These are phyloP conservation scores for Venustampulla echinocandica DNA, from an alignment of 495 filamentous ascomycete genomes.

Conservation along the genomic window DNA sequence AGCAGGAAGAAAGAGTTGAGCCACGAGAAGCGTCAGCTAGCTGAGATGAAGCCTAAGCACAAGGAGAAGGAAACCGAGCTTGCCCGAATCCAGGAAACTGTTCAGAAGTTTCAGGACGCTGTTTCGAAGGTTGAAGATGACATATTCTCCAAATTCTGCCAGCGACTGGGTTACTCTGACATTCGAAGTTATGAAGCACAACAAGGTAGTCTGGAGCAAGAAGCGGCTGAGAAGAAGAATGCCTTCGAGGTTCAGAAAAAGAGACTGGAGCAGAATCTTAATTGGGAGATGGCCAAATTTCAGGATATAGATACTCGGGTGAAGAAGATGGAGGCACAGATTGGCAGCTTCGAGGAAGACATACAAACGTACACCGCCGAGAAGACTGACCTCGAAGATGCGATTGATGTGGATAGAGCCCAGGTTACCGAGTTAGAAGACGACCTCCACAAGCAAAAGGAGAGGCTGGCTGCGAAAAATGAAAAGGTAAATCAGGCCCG, in stretches of 20 bases:
- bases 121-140: slow-evolving; percentile 82
- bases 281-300: slow-evolving; percentile 50
- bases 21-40: slow-evolving; percentile 59
- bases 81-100: slow-evolving; percentile 52
- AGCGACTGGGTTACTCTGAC: slow-evolving; percentile 73
- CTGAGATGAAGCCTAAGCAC: slow-evolving; percentile 70
- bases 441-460: slow-evolving; percentile 56
- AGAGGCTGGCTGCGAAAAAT: slow-evolving; percentile 54
- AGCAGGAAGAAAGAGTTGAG: slow-evolving; percentile 80
- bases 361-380: slow-evolving; percentile 63
- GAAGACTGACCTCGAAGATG: slow-evolving; percentile 63
- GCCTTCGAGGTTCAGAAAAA: slow-evolving; percentile 80
- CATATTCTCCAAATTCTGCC: slow-evolving; percentile 81
- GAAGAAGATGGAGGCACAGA: slow-evolving; percentile 52
- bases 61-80: slow-evolving; percentile 59
- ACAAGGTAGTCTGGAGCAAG: slow-evolving; percentile 83
- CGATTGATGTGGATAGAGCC: slow-evolving; percentile 61
- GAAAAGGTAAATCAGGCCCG: slow-evolving; percentile 77
- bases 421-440: slow-evolving; percentile 71
- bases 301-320: slow-evolving; percentile 45
- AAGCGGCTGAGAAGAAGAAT: slow-evolving; percentile 74
- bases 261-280: slow-evolving; percentile 67
- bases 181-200: slow-evolving; percentile 91
- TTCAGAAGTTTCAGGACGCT: slow-evolving; percentile 63
- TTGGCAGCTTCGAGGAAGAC: slow-evolving; percentile 53